Conservation (phyloP, 805 yeast genomes). For the Brettanomyces naardenensis region DNA sequence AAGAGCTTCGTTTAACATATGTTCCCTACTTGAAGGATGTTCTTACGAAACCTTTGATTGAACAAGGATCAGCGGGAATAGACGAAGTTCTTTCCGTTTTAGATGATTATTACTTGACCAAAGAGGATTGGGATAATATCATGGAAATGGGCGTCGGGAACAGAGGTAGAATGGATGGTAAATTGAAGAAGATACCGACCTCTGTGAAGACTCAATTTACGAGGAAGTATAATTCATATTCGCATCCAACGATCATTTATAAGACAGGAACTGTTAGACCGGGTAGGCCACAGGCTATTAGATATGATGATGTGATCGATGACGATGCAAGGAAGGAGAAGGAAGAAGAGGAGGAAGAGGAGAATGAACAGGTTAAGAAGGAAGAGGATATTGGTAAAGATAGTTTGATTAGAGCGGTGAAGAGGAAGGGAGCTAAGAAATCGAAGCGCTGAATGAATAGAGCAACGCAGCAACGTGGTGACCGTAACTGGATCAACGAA, state of each 20-base stretch:
- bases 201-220: slow-evolving; percentile 83
- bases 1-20: slow-evolving; percentile 69
- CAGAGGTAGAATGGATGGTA: slow-evolving; percentile 30
- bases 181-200: slow-evolving; percentile 60
- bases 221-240: slow-evolving; percentile 61
- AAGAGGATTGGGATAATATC: slow-evolving; percentile 86
- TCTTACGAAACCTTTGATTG: slow-evolving; percentile 51
- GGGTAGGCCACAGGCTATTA: slow-evolving; percentile 19
- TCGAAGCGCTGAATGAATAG: too few relatives aligned
- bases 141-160: slow-evolving; percentile 77
- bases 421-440: slow-evolving; percentile 4
- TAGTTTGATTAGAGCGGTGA: slow-evolving; percentile 49
- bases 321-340: slow-evolving; percentile 38
- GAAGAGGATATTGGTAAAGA: slow-evolving; percentile 51
- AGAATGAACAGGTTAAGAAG: slow-evolving; percentile 33
- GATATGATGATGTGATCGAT: slow-evolving; percentile 40
- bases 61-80: slow-evolving; percentile 55
- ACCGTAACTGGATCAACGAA: too few relatives aligned
- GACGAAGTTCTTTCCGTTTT: slow-evolving; percentile 55
- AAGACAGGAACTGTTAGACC: slow-evolving; percentile 54
- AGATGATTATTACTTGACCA: slow-evolving; percentile 82
- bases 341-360: slow-evolving; percentile 30
- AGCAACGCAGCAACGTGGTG: too few relatives aligned
- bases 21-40: slow-evolving; percentile 54
- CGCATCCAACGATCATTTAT: slow-evolving; percentile 83